Percentiles rank a stretch among this genome's conserved stretches.
Evolutionary conservation across 805 yeast species (phyloP).

Genomic region (Monosporozyma yasuniensis): DNA sequence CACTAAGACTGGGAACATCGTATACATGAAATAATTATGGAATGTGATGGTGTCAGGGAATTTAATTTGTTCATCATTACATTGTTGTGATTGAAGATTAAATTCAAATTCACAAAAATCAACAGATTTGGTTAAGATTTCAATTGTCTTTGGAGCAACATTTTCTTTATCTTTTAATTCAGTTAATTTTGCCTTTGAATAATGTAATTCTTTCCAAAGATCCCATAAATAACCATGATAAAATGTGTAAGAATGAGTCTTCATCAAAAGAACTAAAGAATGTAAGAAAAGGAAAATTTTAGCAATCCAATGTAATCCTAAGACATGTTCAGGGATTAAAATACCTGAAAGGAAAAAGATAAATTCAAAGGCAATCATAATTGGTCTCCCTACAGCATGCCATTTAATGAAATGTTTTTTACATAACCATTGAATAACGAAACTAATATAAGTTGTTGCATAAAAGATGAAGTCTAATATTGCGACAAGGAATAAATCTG

Average conservation of each 20-base stretch:
- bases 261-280: conserved; percentile 81
- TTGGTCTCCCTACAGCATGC: conserved; percentile 53
- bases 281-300: conserved; percentile 78
- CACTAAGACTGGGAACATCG: conserved; percentile 86
- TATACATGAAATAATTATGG: conserved; percentile 59
- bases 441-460: conserved; percentile 51
- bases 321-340: conserved; percentile 42
- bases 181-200: conserved; percentile 29
- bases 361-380: conserved; percentile 53
- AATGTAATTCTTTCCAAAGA: conserved; percentile 43
- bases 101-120: conserved; percentile 69
- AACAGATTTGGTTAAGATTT: conserved; percentile 39
- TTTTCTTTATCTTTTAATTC: neutral
- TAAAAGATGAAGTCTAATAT: conserved; percentile 72
- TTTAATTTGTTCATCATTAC: neutral
- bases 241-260: conserved; percentile 85
- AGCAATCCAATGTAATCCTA: conserved; percentile 76
- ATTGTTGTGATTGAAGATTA: conserved; percentile 39
- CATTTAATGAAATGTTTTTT: conserved; percentile 43
- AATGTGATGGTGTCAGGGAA: conserved; percentile 72
- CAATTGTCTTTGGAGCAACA: conserved; percentile 46
- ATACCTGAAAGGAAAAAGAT: conserved; percentile 45
- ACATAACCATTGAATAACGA: conserved; percentile 48
- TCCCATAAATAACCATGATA: conserved; percentile 85
- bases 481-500: conserved; percentile 60